Percentiles rank a stretch among this genome's conserved stretches.
Conservation (phyloP, 192 early-diverging fungal genomes). For the Coemansia sp. region DNA sequence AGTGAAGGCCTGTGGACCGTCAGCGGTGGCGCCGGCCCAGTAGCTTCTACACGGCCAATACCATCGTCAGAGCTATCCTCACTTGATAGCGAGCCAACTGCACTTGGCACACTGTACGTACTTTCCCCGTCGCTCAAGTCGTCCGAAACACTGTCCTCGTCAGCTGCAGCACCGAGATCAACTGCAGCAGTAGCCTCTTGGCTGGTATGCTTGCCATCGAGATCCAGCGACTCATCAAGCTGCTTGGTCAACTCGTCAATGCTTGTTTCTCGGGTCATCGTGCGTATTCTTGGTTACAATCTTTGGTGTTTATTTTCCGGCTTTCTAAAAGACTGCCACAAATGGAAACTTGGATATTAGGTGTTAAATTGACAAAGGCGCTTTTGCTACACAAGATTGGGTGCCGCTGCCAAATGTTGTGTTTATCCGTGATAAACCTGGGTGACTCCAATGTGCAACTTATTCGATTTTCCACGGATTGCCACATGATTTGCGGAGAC, state of each 20-base stretch:
- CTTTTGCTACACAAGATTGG: neutral
- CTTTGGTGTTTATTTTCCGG: neutral
- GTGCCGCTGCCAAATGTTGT: neutral
- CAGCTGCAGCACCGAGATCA: conserved; percentile 1
- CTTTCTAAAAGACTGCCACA: neutral
- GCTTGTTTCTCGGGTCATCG: neutral
- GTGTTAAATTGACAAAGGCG: neutral
- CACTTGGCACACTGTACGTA: conserved; percentile 5
- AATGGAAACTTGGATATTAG: neutral
- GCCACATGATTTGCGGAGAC: neutral
- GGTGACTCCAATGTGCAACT: neutral
- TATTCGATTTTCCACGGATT: neutral
- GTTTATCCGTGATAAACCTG: neutral
- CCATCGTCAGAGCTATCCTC: conserved; percentile 12
- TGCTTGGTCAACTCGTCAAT: conserved; percentile 29
- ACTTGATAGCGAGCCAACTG: conserved; percentile 18
- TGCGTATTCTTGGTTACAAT: neutral
- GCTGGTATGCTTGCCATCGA: conserved; percentile 6
- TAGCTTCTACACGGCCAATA: neutral
- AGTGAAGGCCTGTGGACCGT: conserved; percentile 19
- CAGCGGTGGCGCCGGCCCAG: conserved; percentile 6
- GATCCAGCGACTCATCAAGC: conserved; percentile 23
- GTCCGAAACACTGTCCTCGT: neutral
- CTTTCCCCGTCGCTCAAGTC: conserved; percentile 13
- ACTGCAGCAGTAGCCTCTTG: neutral